Evolutionary conservation across 495 filamentous ascomycete species (phyloP).

Genomic region (Penicillium atrosanguineum): DNA sequence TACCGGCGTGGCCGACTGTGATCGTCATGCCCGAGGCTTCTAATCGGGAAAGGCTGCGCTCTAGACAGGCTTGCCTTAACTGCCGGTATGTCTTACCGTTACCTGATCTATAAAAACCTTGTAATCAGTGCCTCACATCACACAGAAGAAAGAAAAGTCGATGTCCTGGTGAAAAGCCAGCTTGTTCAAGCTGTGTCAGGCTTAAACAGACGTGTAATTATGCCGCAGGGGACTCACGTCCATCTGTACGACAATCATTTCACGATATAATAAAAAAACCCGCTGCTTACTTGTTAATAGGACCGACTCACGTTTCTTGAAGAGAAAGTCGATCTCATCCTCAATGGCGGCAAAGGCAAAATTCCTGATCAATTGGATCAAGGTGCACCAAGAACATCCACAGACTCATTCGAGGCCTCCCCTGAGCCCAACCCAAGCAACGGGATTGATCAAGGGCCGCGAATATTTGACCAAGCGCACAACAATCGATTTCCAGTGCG

Average conservation of each 20-base stretch:
- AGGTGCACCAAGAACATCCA: conserved; percentile 5
- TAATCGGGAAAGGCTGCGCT: conserved; percentile 40
- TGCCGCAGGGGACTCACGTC: conserved; percentile 26
- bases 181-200: conserved; percentile 45
- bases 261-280: neutral
- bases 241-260: conserved; percentile 27
- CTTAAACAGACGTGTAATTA: conserved; percentile 44
- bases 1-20: too few species aligned
- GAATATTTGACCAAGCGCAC: too few species aligned
- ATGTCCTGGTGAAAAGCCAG: conserved; percentile 46
- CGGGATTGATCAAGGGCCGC: too few species aligned
- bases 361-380: conserved; percentile 7
- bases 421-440: too few species aligned
- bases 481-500: too few species aligned
- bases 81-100: conserved; percentile 31
- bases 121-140: neutral
- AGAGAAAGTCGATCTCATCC: conserved; percentile 46
- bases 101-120: too few species aligned
- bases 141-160: conserved; percentile 45
- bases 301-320: conserved; percentile 46
- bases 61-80: conserved; percentile 46
- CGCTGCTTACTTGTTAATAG: conserved; percentile 23
- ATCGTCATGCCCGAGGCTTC: too few species aligned
- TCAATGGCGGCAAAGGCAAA: conserved; percentile 34
- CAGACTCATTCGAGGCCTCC: too few species aligned